phyloP scores from a whole-genome alignment of 805 yeast species.

The Priceomyces medius region DNA sequence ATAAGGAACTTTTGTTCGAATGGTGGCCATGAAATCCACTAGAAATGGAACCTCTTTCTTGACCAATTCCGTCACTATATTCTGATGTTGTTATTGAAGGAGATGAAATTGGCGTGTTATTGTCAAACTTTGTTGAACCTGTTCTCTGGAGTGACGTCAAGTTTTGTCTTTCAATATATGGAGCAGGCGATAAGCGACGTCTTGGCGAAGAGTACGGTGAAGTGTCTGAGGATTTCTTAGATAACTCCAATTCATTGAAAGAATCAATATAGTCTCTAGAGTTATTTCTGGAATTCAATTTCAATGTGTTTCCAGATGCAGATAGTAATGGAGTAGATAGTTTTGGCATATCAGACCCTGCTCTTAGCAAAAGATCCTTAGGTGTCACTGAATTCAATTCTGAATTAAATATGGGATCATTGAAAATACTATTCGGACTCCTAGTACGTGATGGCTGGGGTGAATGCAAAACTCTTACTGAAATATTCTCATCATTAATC shows the following conservation, averaged over 20 bases:
- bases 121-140: conserved; percentile 18
- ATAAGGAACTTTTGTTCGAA: conserved; percentile 9
- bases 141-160: conserved; percentile 64
- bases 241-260: conserved; percentile 28
- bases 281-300: conserved; percentile 12
- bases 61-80: conserved; percentile 4
- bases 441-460: conserved; percentile 36
- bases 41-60: conserved; percentile 20
- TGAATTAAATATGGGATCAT: conserved; percentile 10
- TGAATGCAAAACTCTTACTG: conserved; percentile 19
- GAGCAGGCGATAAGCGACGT: conserved; percentile 56
- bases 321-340: conserved; percentile 7
- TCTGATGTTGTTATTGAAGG: conserved; percentile 16
- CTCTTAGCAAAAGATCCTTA: conserved; percentile 37
- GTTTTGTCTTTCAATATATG: conserved; percentile 47
- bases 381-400: conserved; percentile 42
- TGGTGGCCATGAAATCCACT: conserved; percentile 13
- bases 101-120: conserved; percentile 48
- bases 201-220: conserved; percentile 50
- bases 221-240: conserved; percentile 20
- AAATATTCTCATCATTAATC: conserved; percentile 12
- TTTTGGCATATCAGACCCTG: conserved; percentile 13
- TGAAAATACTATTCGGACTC: conserved; percentile 22
- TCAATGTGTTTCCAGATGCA: conserved; percentile 3
- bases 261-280: conserved; percentile 25